phyloP scores from a whole-genome alignment of 371 early-diverging fungal genomes.

The Syncephalis plumigaleata region DNA sequence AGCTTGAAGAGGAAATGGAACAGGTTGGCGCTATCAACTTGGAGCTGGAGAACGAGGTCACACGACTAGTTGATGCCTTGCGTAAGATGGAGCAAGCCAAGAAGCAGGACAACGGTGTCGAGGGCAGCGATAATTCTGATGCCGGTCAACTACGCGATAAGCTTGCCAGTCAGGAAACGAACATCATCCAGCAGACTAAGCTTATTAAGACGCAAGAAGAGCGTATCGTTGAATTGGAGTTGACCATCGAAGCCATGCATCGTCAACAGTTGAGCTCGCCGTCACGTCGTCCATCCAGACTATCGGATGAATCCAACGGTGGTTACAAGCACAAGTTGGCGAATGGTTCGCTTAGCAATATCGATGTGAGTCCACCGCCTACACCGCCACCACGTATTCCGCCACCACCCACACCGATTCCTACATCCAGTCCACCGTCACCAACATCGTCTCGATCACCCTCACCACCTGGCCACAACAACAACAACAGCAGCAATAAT shows the following conservation, averaged over 20 bases:
- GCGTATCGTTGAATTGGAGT: neutral
- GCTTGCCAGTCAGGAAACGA: neutral
- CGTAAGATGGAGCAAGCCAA: no score
- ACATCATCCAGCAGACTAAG: neutral
- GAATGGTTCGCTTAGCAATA: no score
- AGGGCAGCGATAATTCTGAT: no score
- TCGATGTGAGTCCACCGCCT: neutral
- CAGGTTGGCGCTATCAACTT: no score
- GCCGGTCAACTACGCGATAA: neutral
- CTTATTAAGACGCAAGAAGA: slow-evolving; percentile 1
- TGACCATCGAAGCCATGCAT: neutral
- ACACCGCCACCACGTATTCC: neutral
- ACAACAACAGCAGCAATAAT: neutral
- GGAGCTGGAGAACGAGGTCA: no score
- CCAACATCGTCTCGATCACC: neutral
- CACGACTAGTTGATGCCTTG: no score
- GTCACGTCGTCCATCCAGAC: neutral
- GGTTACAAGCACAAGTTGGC: no score
- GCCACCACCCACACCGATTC: neutral
- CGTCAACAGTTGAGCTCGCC: neutral
- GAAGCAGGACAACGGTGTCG: no score
- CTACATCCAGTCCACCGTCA: neutral
- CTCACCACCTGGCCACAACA: neutral
- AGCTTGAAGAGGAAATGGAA: neutral
- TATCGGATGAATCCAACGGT: neutral